Conservation (phyloP, 371 early-diverging fungal species). For the Thermomucor indicae-seudaticae region DNA sequence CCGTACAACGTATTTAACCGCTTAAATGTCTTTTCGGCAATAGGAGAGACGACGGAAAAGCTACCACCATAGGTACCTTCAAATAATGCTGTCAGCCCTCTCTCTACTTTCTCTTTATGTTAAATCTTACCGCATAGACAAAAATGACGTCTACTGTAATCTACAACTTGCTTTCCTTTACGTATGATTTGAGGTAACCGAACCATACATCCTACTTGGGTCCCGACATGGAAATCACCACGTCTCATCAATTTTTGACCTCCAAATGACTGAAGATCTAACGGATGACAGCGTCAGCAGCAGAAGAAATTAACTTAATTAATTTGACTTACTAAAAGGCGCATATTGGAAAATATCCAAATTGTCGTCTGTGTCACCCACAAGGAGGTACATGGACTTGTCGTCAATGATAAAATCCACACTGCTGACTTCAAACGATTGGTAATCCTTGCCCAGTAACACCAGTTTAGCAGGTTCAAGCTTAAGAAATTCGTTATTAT, state of each 20-base stretch:
- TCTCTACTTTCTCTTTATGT: neutral
- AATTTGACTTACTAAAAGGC: constrained; percentile 68
- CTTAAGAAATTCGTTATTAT: constrained; percentile 28
- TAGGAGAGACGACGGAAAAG: constrained; percentile 69
- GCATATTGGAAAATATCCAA: constrained; percentile 81
- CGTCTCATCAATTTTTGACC: constrained; percentile 88
- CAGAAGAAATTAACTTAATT: neutral
- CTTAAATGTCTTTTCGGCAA: constrained; percentile 89
- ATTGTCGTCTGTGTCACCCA: constrained; percentile 83
- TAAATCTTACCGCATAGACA: constrained; percentile 51
- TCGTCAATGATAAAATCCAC: constrained; percentile 80
- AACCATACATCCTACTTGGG: constrained; percentile 62
- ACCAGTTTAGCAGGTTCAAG: constrained; percentile 91
- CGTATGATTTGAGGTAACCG: constrained; percentile 51
- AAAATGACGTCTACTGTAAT: constrained; percentile 38
- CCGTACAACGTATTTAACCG: constrained; percentile 74
- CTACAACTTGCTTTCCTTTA: constrained; percentile 12
- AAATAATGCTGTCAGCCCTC: neutral
- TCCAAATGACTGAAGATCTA: constrained; percentile 82
- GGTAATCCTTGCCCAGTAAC: constrained; percentile 88
- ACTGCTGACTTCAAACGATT: constrained; percentile 65
- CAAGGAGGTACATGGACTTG: constrained; percentile 66
- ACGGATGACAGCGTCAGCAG: neutral
- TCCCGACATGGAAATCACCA: constrained; percentile 86
- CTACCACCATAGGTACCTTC: constrained; percentile 69